phyloP scores from a whole-genome alignment of 805 yeast species.

The Candida xiaguanensis region DNA sequence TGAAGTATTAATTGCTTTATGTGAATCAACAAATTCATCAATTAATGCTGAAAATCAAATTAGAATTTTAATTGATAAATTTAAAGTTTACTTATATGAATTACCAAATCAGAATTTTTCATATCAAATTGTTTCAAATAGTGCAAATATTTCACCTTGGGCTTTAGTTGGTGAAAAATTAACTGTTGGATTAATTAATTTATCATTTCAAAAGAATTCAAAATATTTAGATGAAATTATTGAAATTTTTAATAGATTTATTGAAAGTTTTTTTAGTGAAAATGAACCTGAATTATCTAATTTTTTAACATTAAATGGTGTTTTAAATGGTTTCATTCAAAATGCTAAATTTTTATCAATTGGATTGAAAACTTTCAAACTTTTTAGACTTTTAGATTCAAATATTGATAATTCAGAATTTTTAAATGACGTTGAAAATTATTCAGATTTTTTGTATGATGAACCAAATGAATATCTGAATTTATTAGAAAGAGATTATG shows the following conservation, averaged over 20 bases:
- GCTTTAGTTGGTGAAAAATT: conserved; percentile 27
- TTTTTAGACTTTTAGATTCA: conserved; percentile 31
- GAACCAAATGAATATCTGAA: conserved; percentile 14
- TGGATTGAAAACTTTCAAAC: conserved; percentile 21
- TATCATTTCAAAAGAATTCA: conserved; percentile 23
- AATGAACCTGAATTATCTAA: conserved; percentile 22
- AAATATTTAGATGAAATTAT: conserved; percentile 21
- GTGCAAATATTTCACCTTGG: conserved; percentile 32
- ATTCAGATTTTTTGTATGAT: conserved; percentile 17
- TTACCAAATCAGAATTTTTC: conserved; percentile 44
- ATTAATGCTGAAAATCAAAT: conserved; percentile 37
- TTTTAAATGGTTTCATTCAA: conserved; percentile 26
- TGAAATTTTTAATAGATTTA: conserved; percentile 25
- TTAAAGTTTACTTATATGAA: conserved; percentile 46
- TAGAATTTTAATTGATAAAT: conserved; percentile 37
- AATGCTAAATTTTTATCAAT: conserved; percentile 24
- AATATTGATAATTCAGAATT: conserved; percentile 37
- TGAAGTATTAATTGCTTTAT: conserved; percentile 56
- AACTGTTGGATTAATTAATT: conserved; percentile 28
- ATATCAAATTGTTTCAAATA: conserved; percentile 26
- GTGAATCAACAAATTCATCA: conserved; percentile 30
- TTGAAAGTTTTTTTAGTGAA: conserved; percentile 20
- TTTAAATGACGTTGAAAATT: conserved; percentile 32
- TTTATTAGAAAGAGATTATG: conserved; percentile 23
- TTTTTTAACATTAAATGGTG: conserved; percentile 35